phyloP scores from a whole-genome alignment of 805 yeast species.

The Metschnikowia sp. region DNA sequence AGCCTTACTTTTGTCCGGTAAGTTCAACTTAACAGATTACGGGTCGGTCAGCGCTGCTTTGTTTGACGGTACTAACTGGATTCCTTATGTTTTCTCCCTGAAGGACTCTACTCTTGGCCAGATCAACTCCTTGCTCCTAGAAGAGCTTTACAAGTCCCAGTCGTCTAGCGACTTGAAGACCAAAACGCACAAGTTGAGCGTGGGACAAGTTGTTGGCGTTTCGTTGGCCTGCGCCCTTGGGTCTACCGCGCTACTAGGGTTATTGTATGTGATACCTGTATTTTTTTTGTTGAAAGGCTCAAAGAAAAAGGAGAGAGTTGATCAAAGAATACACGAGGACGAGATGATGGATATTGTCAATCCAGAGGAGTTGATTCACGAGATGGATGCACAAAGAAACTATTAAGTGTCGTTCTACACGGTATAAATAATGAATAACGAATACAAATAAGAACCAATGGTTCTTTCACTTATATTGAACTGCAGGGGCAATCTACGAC shows the following conservation, averaged over 20 bases:
- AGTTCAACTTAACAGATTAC: conserved; percentile 43
- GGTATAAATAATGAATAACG: conserved; percentile 2
- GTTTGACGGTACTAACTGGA: conserved; percentile 65
- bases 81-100: conserved; percentile 53
- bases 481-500: too few relatives aligned
- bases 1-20: conserved; percentile 58
- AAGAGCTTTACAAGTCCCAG: conserved; percentile 33
- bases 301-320: conserved; percentile 18
- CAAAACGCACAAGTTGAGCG: conserved; percentile 23
- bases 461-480: too few relatives aligned
- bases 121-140: conserved; percentile 29
- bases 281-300: conserved; percentile 30
- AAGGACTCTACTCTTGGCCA: conserved; percentile 23
- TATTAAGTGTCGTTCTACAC: not conserved
- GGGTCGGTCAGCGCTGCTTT: conserved; percentile 62
- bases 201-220: conserved; percentile 43
- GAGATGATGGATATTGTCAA: conserved; percentile 44
- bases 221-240: conserved; percentile 47
- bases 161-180: conserved; percentile 32
- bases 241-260: conserved; percentile 38
- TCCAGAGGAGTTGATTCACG: conserved; percentile 43
- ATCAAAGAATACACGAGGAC: conserved; percentile 39
- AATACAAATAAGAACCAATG: not conserved
- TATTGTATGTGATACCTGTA: conserved; percentile 40
- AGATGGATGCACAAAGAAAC: conserved; percentile 41